Conservation (phyloP, 2,329 filamentous ascomycete genomes). For the Venturia asperata region DNA sequence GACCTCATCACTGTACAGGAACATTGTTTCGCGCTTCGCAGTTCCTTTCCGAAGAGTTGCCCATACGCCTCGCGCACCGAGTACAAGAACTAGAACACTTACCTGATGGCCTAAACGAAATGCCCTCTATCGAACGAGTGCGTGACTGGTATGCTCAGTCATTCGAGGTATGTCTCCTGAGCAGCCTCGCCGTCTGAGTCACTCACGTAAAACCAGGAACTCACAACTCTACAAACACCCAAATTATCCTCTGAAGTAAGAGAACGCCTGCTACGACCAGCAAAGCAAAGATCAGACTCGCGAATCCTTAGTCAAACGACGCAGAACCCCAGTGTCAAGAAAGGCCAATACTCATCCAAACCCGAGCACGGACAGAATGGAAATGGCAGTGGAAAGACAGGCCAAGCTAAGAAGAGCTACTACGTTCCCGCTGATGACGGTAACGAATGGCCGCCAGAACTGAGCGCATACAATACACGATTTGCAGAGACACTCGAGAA, state of each 20-base stretch:
- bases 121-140: conserved; percentile 92
- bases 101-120: conserved; percentile 92
- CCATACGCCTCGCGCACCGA: conserved; percentile 90
- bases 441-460: conserved; percentile 84
- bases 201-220: conserved; percentile 57
- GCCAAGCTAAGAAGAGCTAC: conserved; percentile 58
- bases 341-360: conserved; percentile 68
- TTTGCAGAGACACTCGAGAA: conserved; percentile 84
- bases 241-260: conserved; percentile 67
- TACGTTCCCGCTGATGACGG: conserved; percentile 88
- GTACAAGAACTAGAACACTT: conserved; percentile 89
- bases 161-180: conserved; percentile 67
- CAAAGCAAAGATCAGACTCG: conserved; percentile 49
- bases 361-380: conserved; percentile 42
- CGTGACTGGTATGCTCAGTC: conserved; percentile 99
- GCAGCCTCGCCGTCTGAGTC: not conserved
- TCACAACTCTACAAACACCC: conserved; percentile 77
- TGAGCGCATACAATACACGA: conserved; percentile 86
- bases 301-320: conserved; percentile 74
- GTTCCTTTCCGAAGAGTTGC: conserved; percentile 95
- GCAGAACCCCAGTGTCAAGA: conserved; percentile 79
- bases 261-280: conserved; percentile 67
- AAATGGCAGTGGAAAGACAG: conserved; percentile 44
- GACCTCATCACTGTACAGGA: conserved; percentile 39
- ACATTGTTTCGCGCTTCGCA: conserved; percentile 96